Conservation (phyloP, 1,139 yeast genomes). For the Wickerhamomyces sp. region DNA sequence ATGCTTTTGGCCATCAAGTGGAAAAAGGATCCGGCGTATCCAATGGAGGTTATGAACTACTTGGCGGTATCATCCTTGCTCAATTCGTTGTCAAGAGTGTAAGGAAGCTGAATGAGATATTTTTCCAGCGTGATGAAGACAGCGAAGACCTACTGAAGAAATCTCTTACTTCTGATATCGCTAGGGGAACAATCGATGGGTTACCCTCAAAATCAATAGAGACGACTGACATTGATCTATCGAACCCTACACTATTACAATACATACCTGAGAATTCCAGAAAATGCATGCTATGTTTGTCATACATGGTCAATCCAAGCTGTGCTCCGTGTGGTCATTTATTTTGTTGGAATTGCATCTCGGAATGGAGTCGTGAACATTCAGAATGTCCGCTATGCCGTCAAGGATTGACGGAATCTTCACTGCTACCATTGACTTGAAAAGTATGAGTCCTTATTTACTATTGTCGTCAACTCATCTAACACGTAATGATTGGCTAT, state of each 20-base stretch:
- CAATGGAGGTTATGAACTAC: constrained; percentile 65
- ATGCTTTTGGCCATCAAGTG: constrained; percentile 64
- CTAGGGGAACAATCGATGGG: constrained; percentile 13
- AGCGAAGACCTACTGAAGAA: constrained; percentile 1
- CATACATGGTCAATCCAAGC: constrained; percentile 75
- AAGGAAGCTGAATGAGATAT: constrained; percentile 8
- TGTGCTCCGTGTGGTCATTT: constrained; percentile 89
- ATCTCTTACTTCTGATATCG: constrained; percentile 2
- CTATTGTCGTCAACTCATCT: no score
- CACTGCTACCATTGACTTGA: constrained; percentile 51
- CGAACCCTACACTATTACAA: constrained; percentile 52
- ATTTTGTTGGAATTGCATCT: constrained; percentile 88
- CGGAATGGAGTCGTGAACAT: constrained; percentile 84
- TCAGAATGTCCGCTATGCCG: constrained; percentile 93
- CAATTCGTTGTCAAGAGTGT: constrained; percentile 49
- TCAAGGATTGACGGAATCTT: constrained; percentile 68
- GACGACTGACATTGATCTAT: constrained; percentile 39
- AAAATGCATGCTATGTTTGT: constrained; percentile 77
- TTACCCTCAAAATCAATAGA: constrained; percentile 7
- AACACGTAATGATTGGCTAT: no score
- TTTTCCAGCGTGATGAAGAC: constrained; percentile 1
- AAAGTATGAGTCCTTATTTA: background rate
- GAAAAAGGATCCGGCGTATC: constrained; percentile 35
- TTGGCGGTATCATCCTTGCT: constrained; percentile 64
- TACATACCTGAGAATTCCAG: constrained; percentile 70